Evolutionary conservation across 371 early-diverging fungal genomes (phyloP), one percentile per base, ranked within the genome.

Genomic region (Lichtheimia ramosa): DNA sequence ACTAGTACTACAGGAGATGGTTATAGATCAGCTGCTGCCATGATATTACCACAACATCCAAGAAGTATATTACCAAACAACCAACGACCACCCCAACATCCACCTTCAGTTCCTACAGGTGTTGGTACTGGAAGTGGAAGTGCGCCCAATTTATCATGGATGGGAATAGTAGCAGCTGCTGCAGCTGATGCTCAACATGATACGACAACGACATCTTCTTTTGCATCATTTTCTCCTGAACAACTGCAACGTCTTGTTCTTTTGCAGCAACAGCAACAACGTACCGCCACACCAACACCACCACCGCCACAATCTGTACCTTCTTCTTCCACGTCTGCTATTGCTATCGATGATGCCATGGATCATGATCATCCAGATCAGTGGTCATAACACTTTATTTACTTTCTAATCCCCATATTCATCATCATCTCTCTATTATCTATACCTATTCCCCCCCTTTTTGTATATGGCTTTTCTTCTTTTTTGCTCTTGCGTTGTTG

Each of bases 141-240:
- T 51, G 68, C 68, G 10, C 68, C 68, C 39, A 46, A 60, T 23
- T 39, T 67, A 1, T 67, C 68, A 23, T 63, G 59, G 60, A 62
- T 67, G 63, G 63, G 63, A 18, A 60, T 67, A 58, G 48, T 67
- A 43, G 59, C 43, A 18, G 43, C 39, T 12, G 59, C 61, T 39
- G 20, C 41, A 15, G 18, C 28, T 27, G 50, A 25, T 10, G 41
- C 63, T 39, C 34, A 34, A 46, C 46, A 43, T 39, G 48, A 40
- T 43, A 43, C 2, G 43, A 42, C 42, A 43, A 43, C 23, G 48
- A 23, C 43, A 21, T 49, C 63, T 3, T 56, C 68, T 5, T 41
- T 59, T 23, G 39, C 48, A n/a, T 56, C 61, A 13, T 57, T 67
- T 24, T 51, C 68, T 12, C 63, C 68, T 24, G 68, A 63, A 39